Evolutionary conservation across 2,329 filamentous ascomycete species (phyloP), one percentile per base, ranked within the genome.

Genomic region (Microsporum audouinii): DNA sequence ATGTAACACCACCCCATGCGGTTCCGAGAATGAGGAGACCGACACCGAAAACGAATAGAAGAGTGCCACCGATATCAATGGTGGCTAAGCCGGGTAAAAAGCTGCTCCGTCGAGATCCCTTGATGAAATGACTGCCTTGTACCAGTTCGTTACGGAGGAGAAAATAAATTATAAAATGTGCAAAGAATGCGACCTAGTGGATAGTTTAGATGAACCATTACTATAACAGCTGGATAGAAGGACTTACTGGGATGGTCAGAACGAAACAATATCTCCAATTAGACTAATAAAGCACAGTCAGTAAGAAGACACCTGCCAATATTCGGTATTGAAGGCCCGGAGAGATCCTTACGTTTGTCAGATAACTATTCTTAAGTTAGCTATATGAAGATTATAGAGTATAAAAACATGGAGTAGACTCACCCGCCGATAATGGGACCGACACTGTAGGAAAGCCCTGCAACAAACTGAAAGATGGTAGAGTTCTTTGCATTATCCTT

Each of bases 261-360:
- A 79, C 83, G 68, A 88, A 88, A 67, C 83, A 85, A 79, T 86
- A 88, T 57, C 84, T 75, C 85, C 85, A 88, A 64, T 77, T 79
- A 2, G 77, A 71, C 69, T 71, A 41, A n/a, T 10, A 39, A 76
- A 23, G 6, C 23, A 27, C 27, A 27, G 23, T 29, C 72, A 23
- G 81, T 81, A 10, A 84, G 74, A 62, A 81, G n/a, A 14, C 39
- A 82, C 0, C 78, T 65, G 6, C 45, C 14, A 51, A 31, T 36
- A 5, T 3, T 53, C 7, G 47, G 17, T 23, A 23, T 23, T 23
- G 17, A 23, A 23, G 17, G 17, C 17, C 17, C 17, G 17, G 17
- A 58, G 14, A 34, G 14, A 17, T 53, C 27, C 68, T 63, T 64
- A 72, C 71, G 61, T 68, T 65, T 12, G 71, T 72, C 36, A 73